A percentile compares a stretch with the other conserved stretches of the same genome.
phyloP scores from a whole-genome alignment of 768 basidiomycete species.

The Lactifluus pinguis region DNA sequence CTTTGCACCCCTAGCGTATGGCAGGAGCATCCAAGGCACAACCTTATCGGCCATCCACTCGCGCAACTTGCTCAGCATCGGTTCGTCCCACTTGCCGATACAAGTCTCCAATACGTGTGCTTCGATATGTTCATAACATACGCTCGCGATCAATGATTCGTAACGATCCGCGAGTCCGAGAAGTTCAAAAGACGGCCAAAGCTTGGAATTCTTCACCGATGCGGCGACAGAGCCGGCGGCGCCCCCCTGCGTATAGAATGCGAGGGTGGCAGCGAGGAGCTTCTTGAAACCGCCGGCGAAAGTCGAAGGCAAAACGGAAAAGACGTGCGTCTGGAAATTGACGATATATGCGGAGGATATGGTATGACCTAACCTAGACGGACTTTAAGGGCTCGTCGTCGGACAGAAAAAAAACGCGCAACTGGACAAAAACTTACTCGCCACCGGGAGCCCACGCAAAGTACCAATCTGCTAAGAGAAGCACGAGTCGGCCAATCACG shows the following conservation, averaged over 20 bases:
- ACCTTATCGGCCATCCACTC: constrained; percentile 75
- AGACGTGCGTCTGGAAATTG: constrained; percentile 65
- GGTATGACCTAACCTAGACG: constrained; percentile 47
- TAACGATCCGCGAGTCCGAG: constrained; percentile 77
- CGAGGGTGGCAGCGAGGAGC: constrained; percentile 52
- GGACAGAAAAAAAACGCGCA: background rate
- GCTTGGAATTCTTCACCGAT: constrained; percentile 26
- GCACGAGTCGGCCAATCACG: constrained; percentile 45
- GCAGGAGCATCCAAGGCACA: constrained; percentile 77
- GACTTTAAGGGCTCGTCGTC: background rate
- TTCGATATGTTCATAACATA: constrained; percentile 84
- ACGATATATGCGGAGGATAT: constrained; percentile 54
- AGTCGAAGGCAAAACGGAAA: constrained; percentile 57
- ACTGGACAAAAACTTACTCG: constrained; percentile 39
- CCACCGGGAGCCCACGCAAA: constrained; percentile 59
- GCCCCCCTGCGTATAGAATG: constrained; percentile 10
- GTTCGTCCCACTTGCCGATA: constrained; percentile 57
- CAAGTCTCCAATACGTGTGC: constrained; percentile 57
- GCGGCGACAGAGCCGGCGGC: constrained; percentile 14
- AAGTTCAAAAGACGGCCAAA: constrained; percentile 56
- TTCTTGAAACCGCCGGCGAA: constrained; percentile 63
- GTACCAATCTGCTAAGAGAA: constrained; percentile 62
- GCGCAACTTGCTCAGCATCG: constrained; percentile 51
- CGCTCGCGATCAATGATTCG: constrained; percentile 72
- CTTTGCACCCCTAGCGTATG: constrained; percentile 61